Percentiles rank a stretch among this genome's conserved stretches.
Conservation (phyloP, 2,329 filamentous ascomycete genomes). For the Exutisphaerella laricina region DNA sequence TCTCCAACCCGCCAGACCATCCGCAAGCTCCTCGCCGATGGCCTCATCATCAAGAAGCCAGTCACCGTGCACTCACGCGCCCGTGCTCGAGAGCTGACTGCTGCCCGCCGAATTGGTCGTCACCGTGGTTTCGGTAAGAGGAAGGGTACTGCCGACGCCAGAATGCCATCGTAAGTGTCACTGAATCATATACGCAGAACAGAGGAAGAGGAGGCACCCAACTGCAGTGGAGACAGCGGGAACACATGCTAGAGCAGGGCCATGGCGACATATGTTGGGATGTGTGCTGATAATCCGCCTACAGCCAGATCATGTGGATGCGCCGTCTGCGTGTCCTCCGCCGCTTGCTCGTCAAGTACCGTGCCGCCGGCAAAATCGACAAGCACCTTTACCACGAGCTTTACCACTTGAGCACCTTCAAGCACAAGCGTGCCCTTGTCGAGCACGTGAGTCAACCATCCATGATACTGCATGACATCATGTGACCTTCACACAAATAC, state of each 20-base stretch:
- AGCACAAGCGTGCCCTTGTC: slow-evolving; percentile 99
- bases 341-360: slow-evolving; percentile 99
- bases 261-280: too few relatives aligned
- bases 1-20: slow-evolving; percentile 98
- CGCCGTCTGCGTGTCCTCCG: slow-evolving; percentile 98
- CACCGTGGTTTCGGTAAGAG: slow-evolving; percentile 99
- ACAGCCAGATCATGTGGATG: slow-evolving; percentile 98
- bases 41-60: slow-evolving; percentile 99
- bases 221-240: too few relatives aligned
- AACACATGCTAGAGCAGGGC: too few relatives aligned
- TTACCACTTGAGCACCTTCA: slow-evolving; percentile 99
- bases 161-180: slow-evolving; percentile 86
- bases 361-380: slow-evolving; percentile 99
- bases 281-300: slow-evolving; percentile 32
- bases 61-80: slow-evolving; percentile 99
- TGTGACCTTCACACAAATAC: slow-evolving; percentile 15
- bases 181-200: slow-evolving; percentile 3
- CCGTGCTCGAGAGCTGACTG: slow-evolving; percentile 90
- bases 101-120: slow-evolving; percentile 88
- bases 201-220: slow-evolving; percentile 1
- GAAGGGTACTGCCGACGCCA: slow-evolving; percentile 99
- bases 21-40: slow-evolving; percentile 99
- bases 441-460: slow-evolving; percentile 80
- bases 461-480: slow-evolving; percentile 33
- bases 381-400: slow-evolving; percentile 99